Evolutionary conservation across 441 rosid species (phyloP).

Genomic region (Corymbia calophylla): DNA sequence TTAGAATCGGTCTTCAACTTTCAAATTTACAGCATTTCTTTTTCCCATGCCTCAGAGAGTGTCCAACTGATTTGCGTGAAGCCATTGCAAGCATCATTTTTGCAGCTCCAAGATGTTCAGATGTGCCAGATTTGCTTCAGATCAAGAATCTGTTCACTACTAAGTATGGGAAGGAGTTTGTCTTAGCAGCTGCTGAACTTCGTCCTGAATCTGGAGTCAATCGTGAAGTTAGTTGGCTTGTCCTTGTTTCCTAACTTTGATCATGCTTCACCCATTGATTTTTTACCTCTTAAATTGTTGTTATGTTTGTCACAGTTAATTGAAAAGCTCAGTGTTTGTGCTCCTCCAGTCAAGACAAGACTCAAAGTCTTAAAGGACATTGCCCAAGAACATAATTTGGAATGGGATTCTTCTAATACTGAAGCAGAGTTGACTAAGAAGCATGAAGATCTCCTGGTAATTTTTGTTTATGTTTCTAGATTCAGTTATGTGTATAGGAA

Average conservation of each 20-base stretch:
- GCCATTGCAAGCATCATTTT: constrained; percentile 87
- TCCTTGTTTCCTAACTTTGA: neutral
- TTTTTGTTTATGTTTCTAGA: neutral
- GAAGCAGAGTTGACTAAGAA: constrained; percentile 81
- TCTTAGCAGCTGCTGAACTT: constrained; percentile 69
- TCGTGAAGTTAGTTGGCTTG: constrained; percentile 64
- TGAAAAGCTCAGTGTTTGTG: constrained; percentile 71
- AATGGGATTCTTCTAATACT: constrained; percentile 75
- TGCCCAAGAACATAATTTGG: constrained; percentile 56
- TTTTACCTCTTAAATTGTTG: neutral
- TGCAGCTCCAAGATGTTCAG: constrained; percentile 95
- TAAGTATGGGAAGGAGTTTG: constrained; percentile 73
- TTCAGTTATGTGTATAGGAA: neutral
- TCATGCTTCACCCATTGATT: neutral
- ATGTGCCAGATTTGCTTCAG: constrained; percentile 80
- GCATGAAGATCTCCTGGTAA: constrained; percentile 91
- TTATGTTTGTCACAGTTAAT: constrained; percentile 44
- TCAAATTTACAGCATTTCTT: neutral
- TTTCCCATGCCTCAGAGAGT: constrained; percentile 46
- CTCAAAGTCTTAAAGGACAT: constrained; percentile 80
- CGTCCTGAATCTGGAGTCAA: constrained; percentile 91
- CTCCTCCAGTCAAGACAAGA: constrained; percentile 70
- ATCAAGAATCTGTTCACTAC: constrained; percentile 64
- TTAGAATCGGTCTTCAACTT: neutral
- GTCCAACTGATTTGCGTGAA: constrained; percentile 83